Conservation (phyloP, 1,284 basidiomycete species). For the Uromyces viciae-fabae region DNA sequence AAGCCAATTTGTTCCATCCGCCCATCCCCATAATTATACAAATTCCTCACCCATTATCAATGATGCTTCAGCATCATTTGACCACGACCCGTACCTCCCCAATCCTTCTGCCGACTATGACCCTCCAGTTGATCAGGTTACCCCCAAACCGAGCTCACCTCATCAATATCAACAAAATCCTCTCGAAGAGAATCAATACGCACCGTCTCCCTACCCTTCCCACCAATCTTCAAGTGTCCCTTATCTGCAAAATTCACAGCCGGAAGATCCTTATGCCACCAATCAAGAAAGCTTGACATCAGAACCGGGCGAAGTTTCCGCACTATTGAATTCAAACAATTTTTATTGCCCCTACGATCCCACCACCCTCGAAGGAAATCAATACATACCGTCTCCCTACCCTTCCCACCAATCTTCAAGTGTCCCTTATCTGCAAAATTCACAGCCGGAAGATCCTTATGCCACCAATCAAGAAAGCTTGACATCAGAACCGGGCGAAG, state of each 20-base stretch:
- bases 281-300: too few relatives aligned
- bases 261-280: constrained; percentile 32
- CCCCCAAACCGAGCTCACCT: not conserved
- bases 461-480: not conserved
- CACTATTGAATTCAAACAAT: too few relatives aligned
- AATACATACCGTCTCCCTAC: not conserved
- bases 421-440: not conserved
- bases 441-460: not conserved
- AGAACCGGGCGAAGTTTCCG: too few relatives aligned
- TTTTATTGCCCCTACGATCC: too few relatives aligned
- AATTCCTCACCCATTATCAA: constrained; percentile 10
- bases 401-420: not conserved
- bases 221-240: constrained; percentile 15
- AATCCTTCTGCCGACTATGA: not conserved
- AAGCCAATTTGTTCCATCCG: constrained; percentile 10
- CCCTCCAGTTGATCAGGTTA: not conserved
- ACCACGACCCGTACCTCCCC: constrained; percentile 12
- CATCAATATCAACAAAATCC: constrained; percentile 1
- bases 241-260: constrained; percentile 9
- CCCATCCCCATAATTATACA: constrained; percentile 9
- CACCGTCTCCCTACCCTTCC: not conserved
- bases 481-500: not conserved
- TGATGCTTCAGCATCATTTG: not conserved
- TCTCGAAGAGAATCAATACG: not conserved
- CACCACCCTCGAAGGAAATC: not conserved